Evolutionary conservation across 768 basidiomycete species (phyloP).

Genomic region (Clavaria fumosa): DNA sequence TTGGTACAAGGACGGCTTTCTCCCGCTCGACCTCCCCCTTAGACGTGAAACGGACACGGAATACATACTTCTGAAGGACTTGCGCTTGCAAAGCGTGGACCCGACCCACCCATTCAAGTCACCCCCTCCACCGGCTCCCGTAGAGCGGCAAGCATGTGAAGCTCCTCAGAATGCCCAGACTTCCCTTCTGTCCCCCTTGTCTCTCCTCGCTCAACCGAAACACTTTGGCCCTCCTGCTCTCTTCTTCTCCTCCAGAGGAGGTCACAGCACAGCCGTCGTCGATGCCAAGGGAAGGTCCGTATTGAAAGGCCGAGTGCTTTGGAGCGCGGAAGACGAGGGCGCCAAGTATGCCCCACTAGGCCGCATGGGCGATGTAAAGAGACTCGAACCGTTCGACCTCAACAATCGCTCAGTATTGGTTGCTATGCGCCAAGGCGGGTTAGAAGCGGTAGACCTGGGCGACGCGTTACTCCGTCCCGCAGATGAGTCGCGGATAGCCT

Average conservation of each 20-base stretch:
- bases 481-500: constrained; percentile 54
- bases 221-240: constrained; percentile 80
- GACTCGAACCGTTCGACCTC: constrained; percentile 71
- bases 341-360: constrained; percentile 19
- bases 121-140: constrained; percentile 22
- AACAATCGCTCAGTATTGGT: constrained; percentile 62
- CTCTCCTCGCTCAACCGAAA: constrained; percentile 58
- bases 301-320: constrained; percentile 62
- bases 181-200: constrained; percentile 56
- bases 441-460: constrained; percentile 66
- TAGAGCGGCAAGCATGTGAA: constrained; percentile 11
- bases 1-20: constrained; percentile 74
- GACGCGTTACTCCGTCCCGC: constrained; percentile 71
- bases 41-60: constrained; percentile 58
- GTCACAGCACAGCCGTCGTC: constrained; percentile 77
- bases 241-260: constrained; percentile 80
- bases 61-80: constrained; percentile 55
- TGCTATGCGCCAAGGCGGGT: constrained; percentile 74
- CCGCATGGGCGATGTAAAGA: constrained; percentile 70
- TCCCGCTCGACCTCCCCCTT: constrained; percentile 73
- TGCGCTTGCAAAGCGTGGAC: constrained; percentile 65
- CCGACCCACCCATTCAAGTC: constrained; percentile 66
- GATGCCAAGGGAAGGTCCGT: constrained; percentile 78
- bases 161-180: constrained; percentile 23
- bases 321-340: constrained; percentile 52